A percentile compares a stretch with the other conserved stretches of the same genome.
Evolutionary conservation across 1,139 yeast genomes (phyloP).

Genomic region (Zygosaccharomyces sapae): DNA sequence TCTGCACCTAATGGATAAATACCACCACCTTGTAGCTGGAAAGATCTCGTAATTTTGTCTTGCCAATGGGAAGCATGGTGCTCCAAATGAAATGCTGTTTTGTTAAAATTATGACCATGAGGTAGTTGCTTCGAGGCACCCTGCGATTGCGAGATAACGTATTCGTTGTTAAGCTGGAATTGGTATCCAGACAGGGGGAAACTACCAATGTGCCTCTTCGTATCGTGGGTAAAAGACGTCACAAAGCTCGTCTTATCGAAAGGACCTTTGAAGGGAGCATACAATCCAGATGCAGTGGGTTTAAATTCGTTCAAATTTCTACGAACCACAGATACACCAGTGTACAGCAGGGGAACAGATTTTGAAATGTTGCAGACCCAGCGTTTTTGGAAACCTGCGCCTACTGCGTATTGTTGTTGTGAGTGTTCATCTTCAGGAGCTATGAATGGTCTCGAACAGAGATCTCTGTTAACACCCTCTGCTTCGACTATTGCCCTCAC

Average conservation of each 20-base stretch:
- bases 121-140: slow-evolving; percentile 15
- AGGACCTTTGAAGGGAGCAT: slow-evolving; percentile 28
- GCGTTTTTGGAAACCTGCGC: slow-evolving; percentile 29
- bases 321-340: slow-evolving; percentile 31
- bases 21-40: slow-evolving; percentile 30
- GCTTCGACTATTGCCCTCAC: slow-evolving; percentile 31
- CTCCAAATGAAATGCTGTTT: slow-evolving; percentile 25
- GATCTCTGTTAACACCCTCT: slow-evolving; percentile 26
- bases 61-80: slow-evolving; percentile 28
- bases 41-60: slow-evolving; percentile 26
- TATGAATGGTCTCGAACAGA: slow-evolving; percentile 15
- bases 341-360: slow-evolving; percentile 24
- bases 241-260: slow-evolving; percentile 32
- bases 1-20: slow-evolving; percentile 24
- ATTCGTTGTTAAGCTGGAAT: slow-evolving; percentile 29
- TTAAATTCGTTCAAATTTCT: slow-evolving; percentile 26
- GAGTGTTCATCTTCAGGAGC: slow-evolving; percentile 12
- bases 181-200: slow-evolving; percentile 31
- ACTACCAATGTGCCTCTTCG: slow-evolving; percentile 28
- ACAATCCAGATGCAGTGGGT: slow-evolving; percentile 25
- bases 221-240: slow-evolving; percentile 27
- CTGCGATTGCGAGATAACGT: slow-evolving; percentile 23
- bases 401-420: slow-evolving; percentile 14
- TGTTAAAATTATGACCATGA: slow-evolving; percentile 29
- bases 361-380: slow-evolving; percentile 15